phyloP scores from a whole-genome alignment of 805 yeast species.

The Phaffomyces antillensis region DNA sequence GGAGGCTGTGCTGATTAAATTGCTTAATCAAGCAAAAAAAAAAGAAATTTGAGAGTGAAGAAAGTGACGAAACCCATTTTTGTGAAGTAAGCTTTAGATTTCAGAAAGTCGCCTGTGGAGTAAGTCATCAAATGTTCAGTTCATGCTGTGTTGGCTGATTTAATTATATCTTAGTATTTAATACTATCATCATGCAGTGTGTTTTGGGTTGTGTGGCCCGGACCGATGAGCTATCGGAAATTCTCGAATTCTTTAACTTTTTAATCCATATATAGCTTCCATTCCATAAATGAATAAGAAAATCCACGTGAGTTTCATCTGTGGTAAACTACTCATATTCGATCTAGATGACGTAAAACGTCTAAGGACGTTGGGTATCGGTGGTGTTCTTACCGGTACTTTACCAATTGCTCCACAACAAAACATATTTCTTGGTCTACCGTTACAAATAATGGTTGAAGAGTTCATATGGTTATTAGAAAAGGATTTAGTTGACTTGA shows the following conservation, averaged over 20 bases:
- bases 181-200: neutral
- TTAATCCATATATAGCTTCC: neutral
- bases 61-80: too few relatives aligned
- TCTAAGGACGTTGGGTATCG: conserved; percentile 56
- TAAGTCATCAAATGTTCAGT: neutral
- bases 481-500: conserved; percentile 30
- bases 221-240: conserved; percentile 2
- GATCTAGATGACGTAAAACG: conserved; percentile 43
- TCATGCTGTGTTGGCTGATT: neutral
- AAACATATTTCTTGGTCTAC: conserved; percentile 78
- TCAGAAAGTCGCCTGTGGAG: too few relatives aligned
- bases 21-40: too few relatives aligned
- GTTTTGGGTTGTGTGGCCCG: conserved; percentile 1
- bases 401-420: conserved; percentile 91
- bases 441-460: conserved; percentile 64
- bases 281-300: neutral
- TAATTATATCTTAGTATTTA: too few relatives aligned
- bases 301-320: conserved; percentile 31
- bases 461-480: conserved; percentile 64
- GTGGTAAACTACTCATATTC: conserved; percentile 49
- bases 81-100: too few relatives aligned
- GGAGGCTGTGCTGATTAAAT: too few relatives aligned
- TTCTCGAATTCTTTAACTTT: neutral
- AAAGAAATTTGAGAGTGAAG: too few relatives aligned
- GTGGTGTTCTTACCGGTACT: conserved; percentile 79